phyloP scores from a whole-genome alignment of 2,329 filamentous ascomycete species.

The Colletotrichum somersetense region DNA sequence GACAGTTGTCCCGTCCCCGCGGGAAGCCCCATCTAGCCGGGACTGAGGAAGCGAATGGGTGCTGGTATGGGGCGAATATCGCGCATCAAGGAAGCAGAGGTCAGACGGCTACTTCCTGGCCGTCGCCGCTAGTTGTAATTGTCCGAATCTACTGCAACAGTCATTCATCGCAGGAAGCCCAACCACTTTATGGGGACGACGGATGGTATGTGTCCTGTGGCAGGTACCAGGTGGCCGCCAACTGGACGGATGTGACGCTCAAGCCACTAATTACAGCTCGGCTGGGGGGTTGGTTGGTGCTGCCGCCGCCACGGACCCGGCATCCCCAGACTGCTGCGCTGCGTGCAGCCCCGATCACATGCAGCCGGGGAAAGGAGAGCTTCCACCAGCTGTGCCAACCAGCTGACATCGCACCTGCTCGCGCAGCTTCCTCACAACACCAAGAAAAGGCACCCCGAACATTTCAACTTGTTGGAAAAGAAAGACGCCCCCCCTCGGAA shows the following conservation, averaged over 20 bases:
- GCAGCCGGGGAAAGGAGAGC: conserved; percentile 26
- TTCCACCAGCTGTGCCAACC: conserved; percentile 14
- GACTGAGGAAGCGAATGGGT: neutral
- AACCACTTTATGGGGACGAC: conserved; percentile 1
- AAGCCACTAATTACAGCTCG: conserved; percentile 5
- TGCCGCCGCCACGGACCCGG: conserved; percentile 13
- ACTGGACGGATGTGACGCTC: conserved; percentile 22
- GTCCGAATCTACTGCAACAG: neutral
- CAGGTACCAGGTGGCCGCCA: neutral
- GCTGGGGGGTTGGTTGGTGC: neutral
- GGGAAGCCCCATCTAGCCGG: neutral
- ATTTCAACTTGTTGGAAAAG: neutral
- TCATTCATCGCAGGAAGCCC: neutral
- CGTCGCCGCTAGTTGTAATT: neutral
- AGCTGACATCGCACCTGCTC: conserved; percentile 8
- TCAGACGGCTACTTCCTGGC: neutral
- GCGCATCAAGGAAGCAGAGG: neutral
- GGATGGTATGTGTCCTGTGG: conserved; percentile 9
- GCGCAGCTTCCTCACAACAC: neutral
- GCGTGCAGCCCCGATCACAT: conserved; percentile 34
- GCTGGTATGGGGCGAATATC: neutral
- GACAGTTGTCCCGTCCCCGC: neutral
- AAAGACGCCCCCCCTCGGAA: neutral
- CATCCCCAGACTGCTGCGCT: conserved; percentile 2
- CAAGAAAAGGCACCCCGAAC: neutral